Evolutionary conservation across 345 rosid genomes (phyloP).

Genomic region (Gossypium arboreum): DNA sequence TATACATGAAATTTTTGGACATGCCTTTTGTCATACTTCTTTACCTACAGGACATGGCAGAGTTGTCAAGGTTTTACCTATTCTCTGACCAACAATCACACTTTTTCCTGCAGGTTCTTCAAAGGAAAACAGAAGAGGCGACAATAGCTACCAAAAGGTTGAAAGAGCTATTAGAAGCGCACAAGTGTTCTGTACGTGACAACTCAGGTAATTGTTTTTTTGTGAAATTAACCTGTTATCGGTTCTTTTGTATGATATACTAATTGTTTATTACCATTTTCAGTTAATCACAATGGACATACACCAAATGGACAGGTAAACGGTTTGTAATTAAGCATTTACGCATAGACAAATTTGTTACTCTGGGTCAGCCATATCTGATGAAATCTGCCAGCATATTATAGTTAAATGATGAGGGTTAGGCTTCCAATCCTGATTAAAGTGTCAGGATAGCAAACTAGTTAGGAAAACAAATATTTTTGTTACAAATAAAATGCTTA

Average conservation of each 20-base stretch:
- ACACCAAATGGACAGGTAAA: slow-evolving; percentile 47
- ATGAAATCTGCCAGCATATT: slow-evolving; percentile 4
- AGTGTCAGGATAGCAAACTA: slow-evolving; percentile 7
- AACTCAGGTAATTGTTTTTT: slow-evolving; percentile 27
- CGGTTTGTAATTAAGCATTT: slow-evolving; percentile 15
- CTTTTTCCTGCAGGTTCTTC: slow-evolving; percentile 58
- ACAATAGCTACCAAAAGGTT: slow-evolving; percentile 77
- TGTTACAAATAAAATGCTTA: not conserved
- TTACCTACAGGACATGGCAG: not conserved
- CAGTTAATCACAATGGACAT: slow-evolving; percentile 51
- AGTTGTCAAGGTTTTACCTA: slow-evolving; percentile 1
- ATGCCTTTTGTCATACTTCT: not conserved
- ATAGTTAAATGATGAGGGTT: slow-evolving; percentile 10
- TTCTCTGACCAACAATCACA: not conserved
- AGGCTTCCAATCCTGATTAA: slow-evolving; percentile 18
- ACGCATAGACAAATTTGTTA: slow-evolving; percentile 10
- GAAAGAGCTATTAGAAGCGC: slow-evolving; percentile 73
- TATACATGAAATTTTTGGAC: not conserved
- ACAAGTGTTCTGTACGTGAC: slow-evolving; percentile 53
- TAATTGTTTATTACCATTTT: not conserved
- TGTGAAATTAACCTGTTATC: not conserved
- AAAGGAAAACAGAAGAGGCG: slow-evolving; percentile 86
- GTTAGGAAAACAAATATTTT: not conserved
- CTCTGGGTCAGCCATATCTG: not conserved
- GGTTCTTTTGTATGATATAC: not conserved